phyloP scores from a whole-genome alignment of 2,329 filamentous ascomycete genomes.

The Talaromyces sp. region DNA sequence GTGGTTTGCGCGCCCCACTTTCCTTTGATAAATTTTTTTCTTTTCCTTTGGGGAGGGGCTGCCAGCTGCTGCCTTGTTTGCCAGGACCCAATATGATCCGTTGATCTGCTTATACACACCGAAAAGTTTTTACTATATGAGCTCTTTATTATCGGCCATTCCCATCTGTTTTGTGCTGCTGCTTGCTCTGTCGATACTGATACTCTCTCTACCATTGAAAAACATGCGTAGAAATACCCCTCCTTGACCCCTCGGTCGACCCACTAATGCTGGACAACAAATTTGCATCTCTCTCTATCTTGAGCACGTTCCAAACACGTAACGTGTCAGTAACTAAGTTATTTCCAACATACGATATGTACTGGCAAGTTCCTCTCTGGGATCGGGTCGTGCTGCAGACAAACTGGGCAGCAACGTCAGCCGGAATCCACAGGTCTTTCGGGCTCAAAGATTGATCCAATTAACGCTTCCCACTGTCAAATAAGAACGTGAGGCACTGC shows the following conservation, averaged over 20 bases:
- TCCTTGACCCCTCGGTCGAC: neutral
- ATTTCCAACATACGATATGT: neutral
- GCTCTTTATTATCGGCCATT: neutral
- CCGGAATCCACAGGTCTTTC: neutral
- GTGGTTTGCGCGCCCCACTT: constrained; percentile 15
- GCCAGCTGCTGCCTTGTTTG: neutral
- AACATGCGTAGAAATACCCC: neutral
- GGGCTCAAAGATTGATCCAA: neutral
- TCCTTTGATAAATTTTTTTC: constrained; percentile 18
- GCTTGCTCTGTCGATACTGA: neutral
- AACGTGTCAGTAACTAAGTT: neutral
- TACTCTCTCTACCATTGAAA: neutral
- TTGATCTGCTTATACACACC: neutral
- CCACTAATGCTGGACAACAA: constrained; percentile 1
- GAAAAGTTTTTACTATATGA: neutral
- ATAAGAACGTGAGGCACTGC: neutral
- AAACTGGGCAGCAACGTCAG: constrained; percentile 35
- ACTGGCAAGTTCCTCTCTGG: neutral
- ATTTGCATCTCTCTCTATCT: neutral
- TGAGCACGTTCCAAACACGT: neutral
- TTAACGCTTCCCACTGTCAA: neutral
- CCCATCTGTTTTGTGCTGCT: neutral
- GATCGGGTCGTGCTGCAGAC: constrained; percentile 19
- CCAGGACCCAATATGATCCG: neutral
- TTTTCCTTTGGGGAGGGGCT: constrained; percentile 16